These are phyloP conservation scores for Tolypocladium tundrense DNA, from an alignment of 2,329 filamentous ascomycete species.

Conservation along the genomic window DNA sequence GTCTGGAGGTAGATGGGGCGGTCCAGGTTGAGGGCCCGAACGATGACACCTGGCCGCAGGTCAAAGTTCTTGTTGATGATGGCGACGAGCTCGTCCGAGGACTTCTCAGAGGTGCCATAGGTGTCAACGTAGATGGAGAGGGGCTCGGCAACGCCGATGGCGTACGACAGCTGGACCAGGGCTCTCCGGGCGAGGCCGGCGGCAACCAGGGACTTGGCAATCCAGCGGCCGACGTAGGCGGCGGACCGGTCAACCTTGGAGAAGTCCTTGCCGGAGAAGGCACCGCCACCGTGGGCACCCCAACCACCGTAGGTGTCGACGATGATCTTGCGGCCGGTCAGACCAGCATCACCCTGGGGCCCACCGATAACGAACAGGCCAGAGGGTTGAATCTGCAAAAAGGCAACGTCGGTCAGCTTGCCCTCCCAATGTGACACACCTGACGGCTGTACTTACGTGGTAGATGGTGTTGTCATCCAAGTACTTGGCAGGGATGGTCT, in stretches of 20 bases:
- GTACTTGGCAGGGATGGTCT: slow-evolving; percentile 85
- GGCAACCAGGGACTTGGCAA: slow-evolving; percentile 93
- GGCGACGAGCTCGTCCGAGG: slow-evolving; percentile 84
- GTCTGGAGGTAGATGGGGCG: slow-evolving; percentile 98
- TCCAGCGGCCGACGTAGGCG: slow-evolving; percentile 95
- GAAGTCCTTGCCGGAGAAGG: slow-evolving; percentile 99
- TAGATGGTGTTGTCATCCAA: slow-evolving; percentile 90
- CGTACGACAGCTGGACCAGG: slow-evolving; percentile 97
- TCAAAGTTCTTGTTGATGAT: slow-evolving; percentile 97
- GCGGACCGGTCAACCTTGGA: slow-evolving; percentile 99
- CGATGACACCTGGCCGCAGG: slow-evolving; percentile 94
- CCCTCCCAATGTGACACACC: neutral
- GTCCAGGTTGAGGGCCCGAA: slow-evolving; percentile 89
- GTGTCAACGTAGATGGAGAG: slow-evolving; percentile 96
- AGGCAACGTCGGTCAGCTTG: slow-evolving; percentile 3
- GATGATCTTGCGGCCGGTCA: slow-evolving; percentile 98
- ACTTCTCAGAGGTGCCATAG: slow-evolving; percentile 87
- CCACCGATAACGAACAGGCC: slow-evolving; percentile 98
- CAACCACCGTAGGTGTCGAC: slow-evolving; percentile 99
- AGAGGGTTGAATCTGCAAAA: slow-evolving; percentile 73
- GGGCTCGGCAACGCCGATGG: slow-evolving; percentile 96
- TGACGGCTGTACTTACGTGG: slow-evolving; percentile 53
- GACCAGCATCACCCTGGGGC: slow-evolving; percentile 95
- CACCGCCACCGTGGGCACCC: slow-evolving; percentile 99
- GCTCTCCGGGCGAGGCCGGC: slow-evolving; percentile 84